Conservation (phyloP, 371 early-diverging fungal genomes). For the Chytridium lagenaria region DNA sequence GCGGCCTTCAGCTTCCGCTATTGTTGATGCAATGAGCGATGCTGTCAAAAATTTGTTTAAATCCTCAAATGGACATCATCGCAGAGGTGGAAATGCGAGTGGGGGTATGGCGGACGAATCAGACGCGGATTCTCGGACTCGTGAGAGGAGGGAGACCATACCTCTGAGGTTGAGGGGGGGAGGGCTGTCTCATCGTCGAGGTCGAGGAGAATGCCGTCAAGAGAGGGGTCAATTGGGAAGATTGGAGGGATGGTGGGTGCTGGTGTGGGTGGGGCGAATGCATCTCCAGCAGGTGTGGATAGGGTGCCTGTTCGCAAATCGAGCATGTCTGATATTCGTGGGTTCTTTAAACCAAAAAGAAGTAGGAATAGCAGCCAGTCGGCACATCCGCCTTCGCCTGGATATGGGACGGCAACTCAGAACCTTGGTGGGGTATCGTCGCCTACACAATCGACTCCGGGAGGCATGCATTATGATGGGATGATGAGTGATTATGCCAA, state of each 20-base stretch:
- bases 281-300: not conserved
- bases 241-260: conserved; percentile 13
- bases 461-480: not conserved
- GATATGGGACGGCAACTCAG: not conserved
- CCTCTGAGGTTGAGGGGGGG: not conserved
- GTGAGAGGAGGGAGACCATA: not conserved
- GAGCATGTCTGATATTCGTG: conserved; percentile 16
- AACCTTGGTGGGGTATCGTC: not conserved
- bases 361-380: not conserved
- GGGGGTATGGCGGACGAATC: not conserved
- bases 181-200: not conserved
- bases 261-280: not conserved
- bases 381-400: not conserved
- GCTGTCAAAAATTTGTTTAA: conserved; percentile 16
- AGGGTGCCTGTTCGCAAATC: not conserved
- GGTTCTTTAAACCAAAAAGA: conserved; percentile 11
- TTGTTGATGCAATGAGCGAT: conserved; percentile 11
- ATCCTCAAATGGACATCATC: not conserved
- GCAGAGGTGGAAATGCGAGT: not conserved
- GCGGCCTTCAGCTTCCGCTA: conserved; percentile 10
- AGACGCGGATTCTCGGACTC: conserved; percentile 10
- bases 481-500: conserved; percentile 2
- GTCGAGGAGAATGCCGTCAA: not conserved
- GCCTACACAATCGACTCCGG: not conserved
- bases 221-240: conserved; percentile 11